phyloP scores from a whole-genome alignment of 108 stramenopile species.

The Cyclostephanos invisitatus region DNA sequence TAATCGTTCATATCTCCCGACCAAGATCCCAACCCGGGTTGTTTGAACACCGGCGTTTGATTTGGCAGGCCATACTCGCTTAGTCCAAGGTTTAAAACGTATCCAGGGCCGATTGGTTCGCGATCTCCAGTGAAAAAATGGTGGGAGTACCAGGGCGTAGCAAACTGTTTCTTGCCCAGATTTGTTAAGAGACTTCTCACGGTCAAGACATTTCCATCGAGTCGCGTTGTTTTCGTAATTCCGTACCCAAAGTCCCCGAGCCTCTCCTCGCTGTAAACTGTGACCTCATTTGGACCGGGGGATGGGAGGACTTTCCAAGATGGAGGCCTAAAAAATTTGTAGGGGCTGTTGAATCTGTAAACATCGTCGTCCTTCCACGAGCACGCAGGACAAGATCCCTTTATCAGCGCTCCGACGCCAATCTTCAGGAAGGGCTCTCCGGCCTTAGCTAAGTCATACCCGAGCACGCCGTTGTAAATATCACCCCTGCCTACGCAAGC shows the following conservation, averaged over 20 bases:
- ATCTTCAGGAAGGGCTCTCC: conserved; percentile 64
- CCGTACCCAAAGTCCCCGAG: conserved; percentile 59
- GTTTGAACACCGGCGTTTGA: conserved; percentile 53
- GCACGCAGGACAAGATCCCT: conserved; percentile 73
- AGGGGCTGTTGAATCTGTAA: conserved; percentile 83
- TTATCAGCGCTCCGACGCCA: conserved; percentile 61
- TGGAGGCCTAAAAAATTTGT: conserved; percentile 61
- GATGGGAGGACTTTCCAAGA: conserved; percentile 49
- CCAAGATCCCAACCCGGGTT: conserved; percentile 74
- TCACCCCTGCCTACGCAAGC: conserved; percentile 65
- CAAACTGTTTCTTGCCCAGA: conserved; percentile 66
- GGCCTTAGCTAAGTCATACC: conserved; percentile 67
- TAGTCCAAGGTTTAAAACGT: conserved; percentile 62
- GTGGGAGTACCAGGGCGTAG: conserved; percentile 85
- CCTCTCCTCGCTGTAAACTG: conserved; percentile 59
- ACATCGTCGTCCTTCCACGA: conserved; percentile 52
- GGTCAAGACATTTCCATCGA: conserved; percentile 55
- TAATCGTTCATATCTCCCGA: conserved; percentile 61
- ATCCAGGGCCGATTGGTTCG: conserved; percentile 64
- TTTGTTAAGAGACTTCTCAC: conserved; percentile 72
- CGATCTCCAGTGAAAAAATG: conserved; percentile 80
- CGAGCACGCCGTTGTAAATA: conserved; percentile 80
- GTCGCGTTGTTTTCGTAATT: conserved; percentile 55
- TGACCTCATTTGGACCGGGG: conserved; percentile 37
- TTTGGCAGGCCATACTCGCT: conserved; percentile 38